Percentiles rank a stretch among this genome's conserved stretches.
Conservation (phyloP, 352 stramenopile species). For the Phytophthora multivora region DNA sequence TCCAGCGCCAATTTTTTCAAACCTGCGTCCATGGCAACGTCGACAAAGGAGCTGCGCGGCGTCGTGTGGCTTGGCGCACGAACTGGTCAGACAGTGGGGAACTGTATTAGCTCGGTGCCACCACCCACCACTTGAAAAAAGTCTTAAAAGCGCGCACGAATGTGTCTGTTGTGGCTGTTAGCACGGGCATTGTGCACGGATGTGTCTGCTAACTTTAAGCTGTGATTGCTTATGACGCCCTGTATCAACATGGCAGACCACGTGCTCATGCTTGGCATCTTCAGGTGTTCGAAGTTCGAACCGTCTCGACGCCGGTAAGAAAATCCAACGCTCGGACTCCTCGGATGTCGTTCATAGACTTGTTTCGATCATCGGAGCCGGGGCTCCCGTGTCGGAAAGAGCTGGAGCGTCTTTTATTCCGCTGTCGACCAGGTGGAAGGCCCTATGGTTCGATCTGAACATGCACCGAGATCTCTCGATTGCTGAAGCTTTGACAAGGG, state of each 20-base stretch:
- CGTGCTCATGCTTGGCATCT: constrained; percentile 13
- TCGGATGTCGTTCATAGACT: background rate
- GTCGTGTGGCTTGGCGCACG: constrained; percentile 9
- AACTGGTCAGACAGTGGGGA: constrained; percentile 29
- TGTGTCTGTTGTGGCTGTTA: constrained; percentile 16
- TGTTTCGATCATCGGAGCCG: constrained; percentile 6
- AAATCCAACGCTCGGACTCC: constrained; percentile 21
- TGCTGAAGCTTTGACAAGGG: background rate
- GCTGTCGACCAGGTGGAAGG: constrained; percentile 25
- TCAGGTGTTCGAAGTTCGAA: constrained; percentile 40
- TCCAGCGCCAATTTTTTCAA: constrained; percentile 18
- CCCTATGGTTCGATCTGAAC: constrained; percentile 18
- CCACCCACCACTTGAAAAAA: constrained; percentile 30
- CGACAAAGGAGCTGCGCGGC: constrained; percentile 20
- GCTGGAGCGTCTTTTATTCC: constrained; percentile 26
- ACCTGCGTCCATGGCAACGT: constrained; percentile 12
- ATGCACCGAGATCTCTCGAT: constrained; percentile 4
- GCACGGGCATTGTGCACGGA: background rate
- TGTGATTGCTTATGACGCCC: constrained; percentile 28
- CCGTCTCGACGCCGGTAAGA: constrained; percentile 33
- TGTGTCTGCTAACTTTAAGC: constrained; percentile 5
- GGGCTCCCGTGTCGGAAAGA: constrained; percentile 22
- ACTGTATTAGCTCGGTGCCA: constrained; percentile 6
- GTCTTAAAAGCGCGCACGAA: constrained; percentile 10
- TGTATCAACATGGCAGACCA: constrained; percentile 19